Conservation (phyloP, 2,329 filamentous ascomycete genomes). For the Aureobasidium sp. region DNA sequence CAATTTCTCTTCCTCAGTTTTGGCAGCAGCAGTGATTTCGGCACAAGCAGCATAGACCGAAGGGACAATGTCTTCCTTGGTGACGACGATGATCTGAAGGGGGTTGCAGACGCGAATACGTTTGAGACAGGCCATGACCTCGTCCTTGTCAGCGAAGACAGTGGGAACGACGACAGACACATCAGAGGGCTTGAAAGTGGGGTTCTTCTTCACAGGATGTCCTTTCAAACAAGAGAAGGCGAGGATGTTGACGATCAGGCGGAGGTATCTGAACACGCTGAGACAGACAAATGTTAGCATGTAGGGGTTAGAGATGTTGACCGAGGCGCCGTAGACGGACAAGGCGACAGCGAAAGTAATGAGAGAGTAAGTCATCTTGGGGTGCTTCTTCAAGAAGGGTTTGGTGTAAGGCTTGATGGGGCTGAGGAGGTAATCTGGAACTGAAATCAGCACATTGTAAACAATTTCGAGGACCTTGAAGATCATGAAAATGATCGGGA, state of each 20-base stretch:
- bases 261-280: constrained; percentile 21
- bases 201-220: constrained; percentile 18
- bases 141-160: constrained; percentile 23
- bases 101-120: constrained; percentile 20
- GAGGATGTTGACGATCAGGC: constrained; percentile 22
- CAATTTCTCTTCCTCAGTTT: constrained; percentile 12
- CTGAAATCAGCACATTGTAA: background rate
- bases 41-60: constrained; percentile 12
- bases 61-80: constrained; percentile 18
- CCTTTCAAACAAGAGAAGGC: constrained; percentile 22
- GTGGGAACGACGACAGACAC: constrained; percentile 27
- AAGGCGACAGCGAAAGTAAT: background rate
- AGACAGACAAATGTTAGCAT: constrained; percentile 14
- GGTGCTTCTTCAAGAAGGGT: background rate
- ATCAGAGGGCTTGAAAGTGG: constrained; percentile 20
- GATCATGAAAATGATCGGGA: background rate
- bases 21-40: background rate
- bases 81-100: constrained; percentile 22
- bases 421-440: background rate
- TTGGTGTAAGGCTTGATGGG: background rate
- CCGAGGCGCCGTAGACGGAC: background rate
- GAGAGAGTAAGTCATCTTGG: background rate
- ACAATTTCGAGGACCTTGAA: background rate
- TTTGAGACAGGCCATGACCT: constrained; percentile 22
- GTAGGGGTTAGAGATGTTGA: background rate